Conservation (phyloP, 805 yeast species). For the Myxozyma neotropica region DNA sequence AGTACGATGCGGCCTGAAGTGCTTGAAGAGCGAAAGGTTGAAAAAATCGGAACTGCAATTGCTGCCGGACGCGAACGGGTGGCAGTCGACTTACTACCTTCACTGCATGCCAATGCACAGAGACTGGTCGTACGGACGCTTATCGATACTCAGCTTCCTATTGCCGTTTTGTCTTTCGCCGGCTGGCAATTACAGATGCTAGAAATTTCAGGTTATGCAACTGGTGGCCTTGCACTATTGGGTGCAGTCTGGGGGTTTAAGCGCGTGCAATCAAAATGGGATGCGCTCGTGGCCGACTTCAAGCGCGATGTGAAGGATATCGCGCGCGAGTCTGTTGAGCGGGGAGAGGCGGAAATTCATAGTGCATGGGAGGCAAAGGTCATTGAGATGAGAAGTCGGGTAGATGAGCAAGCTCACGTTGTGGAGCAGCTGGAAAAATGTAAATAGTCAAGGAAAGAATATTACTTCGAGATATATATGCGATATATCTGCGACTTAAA, state of each 20-base stretch:
- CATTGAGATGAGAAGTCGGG: background rate
- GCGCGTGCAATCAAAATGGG: slow-evolving; percentile 44
- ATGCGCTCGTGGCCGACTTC: slow-evolving; percentile 36
- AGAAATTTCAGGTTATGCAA: slow-evolving; percentile 40
- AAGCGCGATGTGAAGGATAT: slow-evolving; percentile 34
- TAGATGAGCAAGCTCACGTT: slow-evolving; percentile 1
- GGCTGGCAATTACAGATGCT: slow-evolving; percentile 40
- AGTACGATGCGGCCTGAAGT: slow-evolving; percentile 14
- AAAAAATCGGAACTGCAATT: slow-evolving; percentile 9
- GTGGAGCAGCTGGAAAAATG: background rate
- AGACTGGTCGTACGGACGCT: slow-evolving; percentile 38
- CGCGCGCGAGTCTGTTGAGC: slow-evolving; percentile 38
- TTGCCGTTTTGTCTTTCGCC: slow-evolving; percentile 42
- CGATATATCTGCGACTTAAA: no score
- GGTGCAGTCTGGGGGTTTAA: slow-evolving; percentile 44
- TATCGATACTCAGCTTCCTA: slow-evolving; percentile 40
- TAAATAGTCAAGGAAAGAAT: background rate
- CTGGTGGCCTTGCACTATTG: slow-evolving; percentile 44
- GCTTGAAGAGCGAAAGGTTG: background rate
- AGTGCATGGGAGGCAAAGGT: slow-evolving; percentile 39
- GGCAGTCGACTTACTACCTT: slow-evolving; percentile 16
- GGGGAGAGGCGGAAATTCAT: slow-evolving; percentile 40
- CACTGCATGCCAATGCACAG: slow-evolving; percentile 41
- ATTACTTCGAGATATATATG: background rate
- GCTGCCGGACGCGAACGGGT: slow-evolving; percentile 9